These are phyloP conservation scores for Nicotiana attenuata DNA, from an alignment of 257 asterid genomes.

Conservation along the genomic window DNA sequence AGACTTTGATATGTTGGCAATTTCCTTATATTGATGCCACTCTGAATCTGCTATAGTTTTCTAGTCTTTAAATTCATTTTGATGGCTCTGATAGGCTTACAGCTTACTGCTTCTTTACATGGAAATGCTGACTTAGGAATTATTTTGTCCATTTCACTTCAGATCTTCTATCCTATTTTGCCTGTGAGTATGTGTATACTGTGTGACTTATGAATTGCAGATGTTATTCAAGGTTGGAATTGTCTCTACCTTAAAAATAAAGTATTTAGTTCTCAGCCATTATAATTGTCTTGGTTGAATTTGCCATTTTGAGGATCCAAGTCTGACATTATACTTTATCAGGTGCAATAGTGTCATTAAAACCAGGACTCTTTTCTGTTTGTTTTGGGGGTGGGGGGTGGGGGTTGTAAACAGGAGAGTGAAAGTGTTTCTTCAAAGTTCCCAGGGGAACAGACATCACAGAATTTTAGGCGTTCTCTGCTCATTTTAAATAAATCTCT, in stretches of 20 bases:
- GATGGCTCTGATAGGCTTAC: neutral
- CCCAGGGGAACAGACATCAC: no score
- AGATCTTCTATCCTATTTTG: neutral
- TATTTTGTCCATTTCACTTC: neutral
- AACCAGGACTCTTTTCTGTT: neutral
- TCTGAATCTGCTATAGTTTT: neutral
- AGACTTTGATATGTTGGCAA: neutral
- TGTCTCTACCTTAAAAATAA: neutral
- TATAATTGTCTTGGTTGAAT: no score
- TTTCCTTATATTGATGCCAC: neutral
- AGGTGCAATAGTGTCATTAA: neutral
- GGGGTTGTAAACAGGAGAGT: no score
- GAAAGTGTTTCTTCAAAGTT: no score
- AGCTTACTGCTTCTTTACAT: neutral
- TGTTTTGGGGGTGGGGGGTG: no score
- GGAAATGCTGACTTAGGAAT: neutral
- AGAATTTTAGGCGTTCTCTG: neutral
- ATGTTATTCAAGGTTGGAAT: neutral
- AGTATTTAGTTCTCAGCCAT: neutral
- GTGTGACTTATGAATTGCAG: neutral
- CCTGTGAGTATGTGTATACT: neutral
- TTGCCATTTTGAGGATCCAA: no score
- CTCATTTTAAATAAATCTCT: neutral
- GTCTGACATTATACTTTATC: neutral
- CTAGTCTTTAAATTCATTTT: neutral